Base-by-base conservation (phyloP, 306 rosid species). In the Acmispon strigosus region DNA sequence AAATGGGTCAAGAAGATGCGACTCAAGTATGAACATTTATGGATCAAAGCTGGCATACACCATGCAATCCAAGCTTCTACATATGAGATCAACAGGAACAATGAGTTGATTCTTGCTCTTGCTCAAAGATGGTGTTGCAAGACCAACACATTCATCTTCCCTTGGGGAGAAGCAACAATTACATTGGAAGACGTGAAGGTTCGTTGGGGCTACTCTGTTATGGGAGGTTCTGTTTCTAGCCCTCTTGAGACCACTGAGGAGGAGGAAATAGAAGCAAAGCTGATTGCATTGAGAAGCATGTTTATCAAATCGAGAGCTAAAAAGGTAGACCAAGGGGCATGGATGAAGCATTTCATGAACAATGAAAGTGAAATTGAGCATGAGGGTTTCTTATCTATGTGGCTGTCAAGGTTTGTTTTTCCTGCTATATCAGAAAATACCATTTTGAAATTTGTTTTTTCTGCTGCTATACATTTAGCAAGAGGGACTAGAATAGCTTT, bases 361-460 rank as follows among this genome's bases (percentile, higher is more conserved):
- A 64, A 17, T 20, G 78, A 41, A 9, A 80, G 63, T 11, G 47
- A 70, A 3, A 2, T 83, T 13, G 91, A 88, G 61, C 90, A 86
- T 41, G 89, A 55, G 1, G 96, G 63, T 0, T 86, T 90, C 32
- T 68, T 88, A 20, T 72, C 0, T 12, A 73, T 7, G 37, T 90
- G 96, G 91, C 51, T 88, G 1, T 74, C 80, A 0, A 81, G 84
- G 84, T 90, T 70, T 74, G 87, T 84, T 0, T 88, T 88, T 7
- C 84, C 80, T 47, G 3, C 32, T 0, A 39, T 2, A 0, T n/a
- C 37, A 32, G 8, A 32, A 32, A 3, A 14, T 0, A 0, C 34
- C 4, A 60, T 84, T 29, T 18, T 55, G 6, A 74, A 62, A n/a
- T 32, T 32, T 12, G 76, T 82, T 49, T 71, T 87, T 2, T 67